Percentiles rank a stretch among this genome's conserved stretches.
Evolutionary conservation across 768 basidiomycete genomes (phyloP).

Genomic region (Suillus subaureus): DNA sequence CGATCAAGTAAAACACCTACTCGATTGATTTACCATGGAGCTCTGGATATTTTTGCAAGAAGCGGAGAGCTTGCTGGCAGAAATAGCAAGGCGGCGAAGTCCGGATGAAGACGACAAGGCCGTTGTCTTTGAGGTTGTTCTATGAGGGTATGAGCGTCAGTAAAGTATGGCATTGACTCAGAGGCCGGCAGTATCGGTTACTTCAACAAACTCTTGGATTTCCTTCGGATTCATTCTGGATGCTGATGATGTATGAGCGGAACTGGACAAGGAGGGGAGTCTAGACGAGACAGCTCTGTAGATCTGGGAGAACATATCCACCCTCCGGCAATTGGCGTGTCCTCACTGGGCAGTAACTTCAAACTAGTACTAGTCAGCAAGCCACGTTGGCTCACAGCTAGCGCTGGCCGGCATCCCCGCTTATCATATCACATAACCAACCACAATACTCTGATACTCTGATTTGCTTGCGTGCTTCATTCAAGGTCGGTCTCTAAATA

Average conservation of each 20-base stretch:
- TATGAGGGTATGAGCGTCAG: not conserved
- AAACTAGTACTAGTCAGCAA: too few species aligned
- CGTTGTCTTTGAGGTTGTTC: slow-evolving; percentile 5
- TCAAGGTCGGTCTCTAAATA: not conserved
- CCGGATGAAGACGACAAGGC: slow-evolving; percentile 4
- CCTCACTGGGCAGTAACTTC: not conserved
- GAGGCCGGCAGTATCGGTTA: not conserved
- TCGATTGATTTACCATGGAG: slow-evolving; percentile 6
- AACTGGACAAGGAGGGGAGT: slow-evolving; percentile 5
- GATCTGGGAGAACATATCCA: slow-evolving; percentile 12
- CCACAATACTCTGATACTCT: not conserved
- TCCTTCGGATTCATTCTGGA: slow-evolving; percentile 1
- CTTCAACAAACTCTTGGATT: slow-evolving; percentile 4
- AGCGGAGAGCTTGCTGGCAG: slow-evolving; percentile 5
- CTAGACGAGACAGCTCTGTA: slow-evolving; percentile 12
- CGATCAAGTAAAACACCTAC: not conserved
- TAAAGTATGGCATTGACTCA: not conserved
- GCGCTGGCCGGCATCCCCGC: not conserved
- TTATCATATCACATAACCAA: not conserved
- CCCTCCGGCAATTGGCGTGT: not conserved
- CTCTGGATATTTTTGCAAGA: not conserved
- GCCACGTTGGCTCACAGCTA: too few species aligned
- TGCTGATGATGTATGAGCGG: not conserved
- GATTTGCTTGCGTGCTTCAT: not conserved
- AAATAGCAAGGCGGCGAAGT: slow-evolving; percentile 1